Evolutionary conservation across 352 stramenopile genomes (phyloP).

Genomic region (Globisporangium mamillatum): DNA sequence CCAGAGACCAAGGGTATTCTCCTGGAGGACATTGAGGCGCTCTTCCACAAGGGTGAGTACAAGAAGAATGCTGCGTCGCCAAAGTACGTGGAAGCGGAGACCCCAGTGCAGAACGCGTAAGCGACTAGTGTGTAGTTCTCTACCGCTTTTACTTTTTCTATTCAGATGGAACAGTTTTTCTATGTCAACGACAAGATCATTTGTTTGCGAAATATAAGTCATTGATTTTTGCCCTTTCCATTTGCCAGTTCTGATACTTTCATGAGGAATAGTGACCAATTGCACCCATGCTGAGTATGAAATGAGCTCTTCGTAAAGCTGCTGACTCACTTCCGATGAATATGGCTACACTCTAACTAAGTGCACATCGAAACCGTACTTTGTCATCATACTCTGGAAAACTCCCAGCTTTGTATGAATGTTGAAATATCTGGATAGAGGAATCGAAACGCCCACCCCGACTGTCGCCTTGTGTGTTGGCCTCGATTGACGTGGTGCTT

Average conservation of each 20-base stretch:
- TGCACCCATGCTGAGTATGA: background rate
- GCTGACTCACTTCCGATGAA: background rate
- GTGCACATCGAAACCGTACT: background rate
- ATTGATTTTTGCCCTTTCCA: background rate
- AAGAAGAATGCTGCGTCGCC: constrained; percentile 21
- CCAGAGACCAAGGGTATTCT: constrained; percentile 56
- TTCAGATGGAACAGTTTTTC: background rate
- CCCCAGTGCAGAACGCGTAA: background rate
- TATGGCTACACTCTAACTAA: background rate
- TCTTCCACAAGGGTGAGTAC: constrained; percentile 38
- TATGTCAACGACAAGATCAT: background rate
- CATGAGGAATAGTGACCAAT: too few species aligned
- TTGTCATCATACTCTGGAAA: background rate
- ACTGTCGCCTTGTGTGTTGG: too few species aligned
- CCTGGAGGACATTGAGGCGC: constrained; percentile 57
- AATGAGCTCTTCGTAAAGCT: background rate
- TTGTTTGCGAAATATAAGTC: background rate
- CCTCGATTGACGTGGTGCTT: too few species aligned
- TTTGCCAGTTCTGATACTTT: background rate
- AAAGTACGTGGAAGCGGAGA: background rate
- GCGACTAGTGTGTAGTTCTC: background rate
- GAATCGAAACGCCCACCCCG: too few species aligned
- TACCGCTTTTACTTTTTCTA: background rate
- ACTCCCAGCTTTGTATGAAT: too few species aligned
- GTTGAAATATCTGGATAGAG: too few species aligned